Base-by-base conservation (phyloP, 768 basidiomycete species). In the Psilocybe cyanescens region DNA sequence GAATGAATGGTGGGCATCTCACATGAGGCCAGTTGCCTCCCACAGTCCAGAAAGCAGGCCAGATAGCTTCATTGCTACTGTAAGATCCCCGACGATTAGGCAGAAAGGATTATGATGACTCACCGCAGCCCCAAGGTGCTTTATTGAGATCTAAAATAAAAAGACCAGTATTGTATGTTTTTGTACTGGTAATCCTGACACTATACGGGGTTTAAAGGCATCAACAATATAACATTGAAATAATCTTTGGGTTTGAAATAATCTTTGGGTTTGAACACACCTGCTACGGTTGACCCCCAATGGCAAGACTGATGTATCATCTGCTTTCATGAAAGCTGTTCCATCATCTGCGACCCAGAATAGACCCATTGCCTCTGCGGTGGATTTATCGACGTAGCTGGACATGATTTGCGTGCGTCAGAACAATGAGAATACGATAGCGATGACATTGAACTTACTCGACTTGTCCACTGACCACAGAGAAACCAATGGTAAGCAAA, bases 91-190 rank as follows among this genome's bases (percentile, higher is more conserved):
- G 6, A 9, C 3, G 3, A 19, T 46, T 12, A 17, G 19, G 11
- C 31, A 45, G 45, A n/a, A 57, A 49, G 8, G 8, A 8, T 19
- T 14, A 17, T 16, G 1, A 35, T 11, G 52, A 74, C 85, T 63
- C 76, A 86, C 93, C 93, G 75, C 95, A 97, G 56, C 95, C 95
- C 86, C 90, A 94, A 1, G 95, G 95, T 24, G 94, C 94, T 73
- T 83, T 88, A 61, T 88, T 87, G 19, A 93, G 80, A 70, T 97
- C 95, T 37, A 97, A 81, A 63, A 97, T 83, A 68, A 96, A 94
- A n/a, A 97, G 78, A 19, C 94, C 94, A 11, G 89, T 87, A 64
- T 86, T 90, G 70, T 92, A 92, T 48, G 75, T 67, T 12, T 78
- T 79, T 37, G 81, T 74, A 65, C 88, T 89, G 37, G 85, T 86